Conservation (phyloP, 2,329 filamentous ascomycete genomes). For the Cercospora sojina region DNA sequence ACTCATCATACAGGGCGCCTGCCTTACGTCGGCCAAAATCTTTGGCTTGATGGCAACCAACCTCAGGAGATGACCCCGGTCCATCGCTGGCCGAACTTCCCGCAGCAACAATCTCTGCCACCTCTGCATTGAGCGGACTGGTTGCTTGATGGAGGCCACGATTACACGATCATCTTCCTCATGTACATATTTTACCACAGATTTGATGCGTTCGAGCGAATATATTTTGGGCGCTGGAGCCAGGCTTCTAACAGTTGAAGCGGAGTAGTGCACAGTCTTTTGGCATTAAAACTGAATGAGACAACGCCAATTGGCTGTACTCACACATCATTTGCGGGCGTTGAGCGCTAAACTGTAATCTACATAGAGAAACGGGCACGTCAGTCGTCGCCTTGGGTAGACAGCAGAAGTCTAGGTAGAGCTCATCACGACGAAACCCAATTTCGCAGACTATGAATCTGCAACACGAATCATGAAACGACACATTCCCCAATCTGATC, state of each 20-base stretch:
- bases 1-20: conserved; percentile 47
- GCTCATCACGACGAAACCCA: conserved; percentile 6
- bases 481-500: neutral
- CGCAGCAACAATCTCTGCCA: conserved; percentile 20
- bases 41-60: conserved; percentile 37
- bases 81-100: conserved; percentile 35
- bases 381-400: conserved; percentile 7
- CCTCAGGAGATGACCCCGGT: conserved; percentile 36
- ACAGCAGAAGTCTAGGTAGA: neutral
- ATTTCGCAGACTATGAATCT: neutral
- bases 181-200: conserved; percentile 17
- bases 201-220: conserved; percentile 23
- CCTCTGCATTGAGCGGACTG: neutral
- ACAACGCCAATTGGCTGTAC: neutral
- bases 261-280: conserved; percentile 10
- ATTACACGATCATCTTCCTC: neutral
- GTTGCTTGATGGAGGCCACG: neutral
- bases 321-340: neutral
- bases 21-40: conserved; percentile 42
- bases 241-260: conserved; percentile 25
- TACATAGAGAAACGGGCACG: conserved; percentile 10
- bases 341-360: conserved; percentile 4
- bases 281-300: neutral
- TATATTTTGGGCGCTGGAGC: conserved; percentile 19
- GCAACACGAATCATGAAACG: conserved; percentile 4